phyloP scores from a whole-genome alignment of 148 eudicot genomes.

The Camellia lanceoleosa region DNA sequence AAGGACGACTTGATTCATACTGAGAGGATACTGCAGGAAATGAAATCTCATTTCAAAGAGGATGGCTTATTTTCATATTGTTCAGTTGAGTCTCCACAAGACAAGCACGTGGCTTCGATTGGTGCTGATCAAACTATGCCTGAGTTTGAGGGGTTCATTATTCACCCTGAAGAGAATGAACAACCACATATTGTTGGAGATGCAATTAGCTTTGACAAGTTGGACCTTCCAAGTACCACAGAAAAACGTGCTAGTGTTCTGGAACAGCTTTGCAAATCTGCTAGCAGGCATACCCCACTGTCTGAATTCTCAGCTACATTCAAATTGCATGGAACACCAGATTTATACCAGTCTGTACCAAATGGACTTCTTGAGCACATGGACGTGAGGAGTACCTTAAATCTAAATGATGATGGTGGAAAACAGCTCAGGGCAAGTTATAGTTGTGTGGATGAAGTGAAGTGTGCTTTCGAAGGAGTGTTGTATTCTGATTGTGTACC shows the following conservation, averaged over 20 bases:
- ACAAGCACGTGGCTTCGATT: slow-evolving; percentile 32
- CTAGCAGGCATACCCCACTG: slow-evolving; percentile 49
- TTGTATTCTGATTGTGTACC: slow-evolving; percentile 46
- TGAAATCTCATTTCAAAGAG: slow-evolving; percentile 23
- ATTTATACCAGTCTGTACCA: slow-evolving; percentile 51
- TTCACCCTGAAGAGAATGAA: slow-evolving; percentile 33
- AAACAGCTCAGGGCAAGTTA: slow-evolving; percentile 19
- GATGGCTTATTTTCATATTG: slow-evolving; percentile 16
- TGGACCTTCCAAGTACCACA: slow-evolving; percentile 32
- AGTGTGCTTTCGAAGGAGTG: slow-evolving; percentile 33
- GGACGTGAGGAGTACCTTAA: slow-evolving; percentile 29
- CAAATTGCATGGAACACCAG: slow-evolving; percentile 32
- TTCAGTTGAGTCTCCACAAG: slow-evolving; percentile 38
- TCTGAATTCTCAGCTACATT: slow-evolving; percentile 46
- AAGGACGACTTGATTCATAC: slow-evolving; percentile 19
- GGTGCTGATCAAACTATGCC: slow-evolving; percentile 52
- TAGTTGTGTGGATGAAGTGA: slow-evolving; percentile 21
- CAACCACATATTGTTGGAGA: slow-evolving; percentile 26
- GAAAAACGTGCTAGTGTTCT: slow-evolving; percentile 53
- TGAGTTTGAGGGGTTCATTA: slow-evolving; percentile 57
- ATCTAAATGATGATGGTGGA: slow-evolving; percentile 26
- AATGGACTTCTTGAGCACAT: slow-evolving; percentile 53
- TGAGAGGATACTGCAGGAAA: slow-evolving; percentile 20
- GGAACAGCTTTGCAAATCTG: slow-evolving; percentile 56
- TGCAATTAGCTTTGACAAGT: slow-evolving; percentile 21